Evolutionary conservation across 1,139 yeast genomes (phyloP), one percentile per base, ranked within the genome.

Genomic region (Fermentozyma sake): DNA sequence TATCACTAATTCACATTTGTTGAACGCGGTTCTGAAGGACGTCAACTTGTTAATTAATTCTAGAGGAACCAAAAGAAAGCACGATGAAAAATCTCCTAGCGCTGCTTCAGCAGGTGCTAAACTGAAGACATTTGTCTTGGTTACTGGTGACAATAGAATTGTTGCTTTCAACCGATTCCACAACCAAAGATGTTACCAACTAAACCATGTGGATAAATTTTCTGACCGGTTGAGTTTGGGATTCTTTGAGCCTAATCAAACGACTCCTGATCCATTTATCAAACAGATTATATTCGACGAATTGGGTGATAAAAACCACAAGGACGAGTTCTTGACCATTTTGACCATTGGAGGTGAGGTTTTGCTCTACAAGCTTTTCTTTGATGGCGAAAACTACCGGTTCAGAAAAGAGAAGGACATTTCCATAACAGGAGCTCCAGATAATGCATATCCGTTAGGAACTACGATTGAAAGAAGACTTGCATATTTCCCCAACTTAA

Each of bases 331-430:
- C 49, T 52, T 87, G 35, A 67, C 87, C 0, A 61, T 85, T 5
- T 59, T 86, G 27, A 85, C 95, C 0, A 72, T 78, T 48, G 89
- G 91, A 30, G 93, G 93, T 43, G 94, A 86, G 50, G 60, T 85
- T 2, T 61, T 76, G 24, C 60, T 82, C 37, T 86, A 86, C 50
- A 76, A 76, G 42, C 57, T 79, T 22, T 73, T 62, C 33, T 64
- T 63, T 38, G 76, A 69, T 45, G 71, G 75, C 4, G 70, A 66
- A 24, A 66, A 65, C 38, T 68, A 62, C 40, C 60, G 66, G 35
- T 62, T 79, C 28, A 44, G 56, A 20, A 72, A 75, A 46, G 67
- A 68, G 16, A 64, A 70, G 33, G 75, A 75, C 36, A 41, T 62
- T 18, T 45, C 54, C 4, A 54, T 66, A 17, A 77, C 86, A 1